Conservation (phyloP, 768 basidiomycete species). For the Lyophyllum decastes region DNA sequence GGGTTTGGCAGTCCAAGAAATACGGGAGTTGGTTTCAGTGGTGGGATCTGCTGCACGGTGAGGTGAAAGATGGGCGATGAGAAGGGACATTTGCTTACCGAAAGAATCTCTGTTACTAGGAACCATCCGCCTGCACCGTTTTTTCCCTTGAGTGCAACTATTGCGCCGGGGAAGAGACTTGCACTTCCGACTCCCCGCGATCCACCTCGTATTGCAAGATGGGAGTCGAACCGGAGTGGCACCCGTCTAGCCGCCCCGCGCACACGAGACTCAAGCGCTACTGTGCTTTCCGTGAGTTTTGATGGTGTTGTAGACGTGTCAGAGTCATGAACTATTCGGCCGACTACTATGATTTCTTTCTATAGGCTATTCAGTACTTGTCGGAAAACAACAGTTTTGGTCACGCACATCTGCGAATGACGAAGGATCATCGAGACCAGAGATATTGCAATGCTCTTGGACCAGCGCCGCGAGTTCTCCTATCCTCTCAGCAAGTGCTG, state of each 20-base stretch:
- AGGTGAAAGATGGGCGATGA: neutral
- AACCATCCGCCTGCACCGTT: constrained; percentile 93
- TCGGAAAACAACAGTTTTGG: neutral
- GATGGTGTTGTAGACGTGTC: constrained; percentile 53
- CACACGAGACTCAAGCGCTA: constrained; percentile 81
- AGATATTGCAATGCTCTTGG: constrained; percentile 64
- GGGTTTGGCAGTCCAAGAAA: constrained; percentile 25
- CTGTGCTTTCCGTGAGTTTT: constrained; percentile 74
- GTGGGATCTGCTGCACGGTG: constrained; percentile 56
- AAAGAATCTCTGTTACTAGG: constrained; percentile 75
- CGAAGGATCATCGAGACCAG: constrained; percentile 77
- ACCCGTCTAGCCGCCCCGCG: constrained; percentile 67
- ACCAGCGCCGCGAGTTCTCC: constrained; percentile 83
- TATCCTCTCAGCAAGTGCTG: constrained; percentile 85
- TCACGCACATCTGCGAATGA: constrained; percentile 42
- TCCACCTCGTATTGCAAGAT: constrained; percentile 66
- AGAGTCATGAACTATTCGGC: constrained; percentile 70
- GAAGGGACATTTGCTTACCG: constrained; percentile 54
- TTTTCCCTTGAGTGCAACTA: constrained; percentile 82
- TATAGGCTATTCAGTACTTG: constrained; percentile 23
- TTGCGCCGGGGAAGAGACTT: constrained; percentile 86
- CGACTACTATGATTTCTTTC: constrained; percentile 71
- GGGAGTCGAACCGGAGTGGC: constrained; percentile 68
- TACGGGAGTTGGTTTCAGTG: constrained; percentile 43
- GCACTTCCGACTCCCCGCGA: constrained; percentile 61